Percentiles rank a stretch among this genome's conserved stretches.
phyloP scores from a whole-genome alignment of 2,329 filamentous ascomycete genomes.

The Rhynchosporium agropyri region DNA sequence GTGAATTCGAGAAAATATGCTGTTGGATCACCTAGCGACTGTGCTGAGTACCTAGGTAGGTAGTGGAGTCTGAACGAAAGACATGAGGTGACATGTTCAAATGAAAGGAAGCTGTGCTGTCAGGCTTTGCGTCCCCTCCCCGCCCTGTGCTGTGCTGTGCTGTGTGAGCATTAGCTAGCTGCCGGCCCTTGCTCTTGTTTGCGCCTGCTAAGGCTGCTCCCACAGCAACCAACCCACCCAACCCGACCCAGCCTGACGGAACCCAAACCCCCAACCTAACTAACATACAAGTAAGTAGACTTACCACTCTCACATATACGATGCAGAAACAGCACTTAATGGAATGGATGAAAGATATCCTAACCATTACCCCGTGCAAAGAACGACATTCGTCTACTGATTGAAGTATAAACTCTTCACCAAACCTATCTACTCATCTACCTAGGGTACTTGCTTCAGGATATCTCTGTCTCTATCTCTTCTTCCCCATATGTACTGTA shows the following conservation, averaged over 20 bases:
- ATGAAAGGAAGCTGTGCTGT: no score
- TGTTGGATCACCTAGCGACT: neutral
- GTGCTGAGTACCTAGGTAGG: neutral
- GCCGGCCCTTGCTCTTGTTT: slow-evolving; percentile 8
- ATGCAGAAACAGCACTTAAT: no score
- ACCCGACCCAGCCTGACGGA: neutral
- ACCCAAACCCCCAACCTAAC: neutral
- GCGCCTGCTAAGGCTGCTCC: neutral
- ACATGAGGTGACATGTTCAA: no score
- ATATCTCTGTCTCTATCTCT: neutral
- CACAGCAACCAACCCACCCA: slow-evolving; percentile 15
- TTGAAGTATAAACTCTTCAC: no score
- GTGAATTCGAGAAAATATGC: neutral
- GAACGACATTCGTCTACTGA: no score
- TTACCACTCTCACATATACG: no score
- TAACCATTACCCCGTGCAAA: no score
- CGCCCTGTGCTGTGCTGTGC: neutral
- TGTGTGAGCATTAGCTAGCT: slow-evolving; percentile 4
- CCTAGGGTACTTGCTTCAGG: neutral
- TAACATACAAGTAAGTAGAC: neutral
- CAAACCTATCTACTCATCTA: no score
- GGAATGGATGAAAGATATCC: no score
- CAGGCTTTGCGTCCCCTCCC: no score
- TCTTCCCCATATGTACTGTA: neutral
- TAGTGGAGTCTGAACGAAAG: no score